Percentiles rank a stretch among this genome's conserved stretches.
Evolutionary conservation across 495 filamentous ascomycete species (phyloP).

Genomic region (Hyaloscypha finlandica): DNA sequence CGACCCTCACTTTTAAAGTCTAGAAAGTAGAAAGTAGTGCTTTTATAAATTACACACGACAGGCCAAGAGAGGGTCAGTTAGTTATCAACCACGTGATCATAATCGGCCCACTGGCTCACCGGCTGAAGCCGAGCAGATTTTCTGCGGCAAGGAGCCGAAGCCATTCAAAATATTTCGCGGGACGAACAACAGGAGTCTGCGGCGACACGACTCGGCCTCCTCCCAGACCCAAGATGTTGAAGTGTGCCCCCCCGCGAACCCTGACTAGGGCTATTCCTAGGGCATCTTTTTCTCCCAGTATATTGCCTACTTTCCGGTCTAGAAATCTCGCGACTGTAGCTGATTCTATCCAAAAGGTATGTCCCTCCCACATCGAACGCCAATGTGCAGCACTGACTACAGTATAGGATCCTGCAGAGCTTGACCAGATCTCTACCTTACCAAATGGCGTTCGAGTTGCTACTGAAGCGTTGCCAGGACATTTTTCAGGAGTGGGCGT

Average conservation of each 20-base stretch:
- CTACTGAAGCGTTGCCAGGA: constrained; percentile 92
- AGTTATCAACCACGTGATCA: too few relatives aligned
- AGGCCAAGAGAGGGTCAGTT: too few relatives aligned
- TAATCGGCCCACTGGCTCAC: background rate
- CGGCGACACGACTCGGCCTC: background rate
- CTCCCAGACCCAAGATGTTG: constrained; percentile 27
- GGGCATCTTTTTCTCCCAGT: constrained; percentile 6
- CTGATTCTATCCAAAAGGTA: constrained; percentile 35
- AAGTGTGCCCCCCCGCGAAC: constrained; percentile 27
- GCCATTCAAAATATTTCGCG: background rate
- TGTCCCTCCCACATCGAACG: background rate
- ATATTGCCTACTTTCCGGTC: constrained; percentile 25
- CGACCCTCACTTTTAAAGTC: too few relatives aligned
- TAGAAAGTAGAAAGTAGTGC: too few relatives aligned
- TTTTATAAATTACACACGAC: too few relatives aligned
- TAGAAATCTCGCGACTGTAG: constrained; percentile 33
- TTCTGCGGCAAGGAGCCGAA: background rate
- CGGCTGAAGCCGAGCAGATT: background rate
- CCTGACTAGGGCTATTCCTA: constrained; percentile 23
- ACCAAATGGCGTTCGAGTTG: constrained; percentile 91
- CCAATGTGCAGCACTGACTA: background rate
- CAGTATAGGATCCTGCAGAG: constrained; percentile 76
- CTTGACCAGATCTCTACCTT: constrained; percentile 88
- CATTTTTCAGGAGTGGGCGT: constrained; percentile 95
- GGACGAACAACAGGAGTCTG: background rate